Evolutionary conservation across 805 yeast genomes (phyloP).

Genomic region (Yarrowia sp.): DNA sequence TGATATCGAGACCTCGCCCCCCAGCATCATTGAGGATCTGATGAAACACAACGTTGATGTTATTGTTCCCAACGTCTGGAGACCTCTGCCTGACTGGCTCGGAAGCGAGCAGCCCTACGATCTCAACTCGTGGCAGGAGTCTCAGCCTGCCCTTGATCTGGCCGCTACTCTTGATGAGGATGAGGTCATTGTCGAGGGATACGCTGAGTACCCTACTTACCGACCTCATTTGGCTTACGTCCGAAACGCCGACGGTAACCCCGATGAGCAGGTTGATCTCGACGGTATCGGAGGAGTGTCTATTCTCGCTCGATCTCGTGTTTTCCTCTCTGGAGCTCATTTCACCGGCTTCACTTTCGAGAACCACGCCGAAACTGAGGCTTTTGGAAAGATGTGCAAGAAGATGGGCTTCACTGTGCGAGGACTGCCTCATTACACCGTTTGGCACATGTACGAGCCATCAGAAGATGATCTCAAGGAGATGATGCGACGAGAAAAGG

Average conservation of each 20-base stretch:
- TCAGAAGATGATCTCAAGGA: conserved; percentile 87
- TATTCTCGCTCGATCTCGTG: conserved; percentile 79
- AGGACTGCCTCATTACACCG: conserved; percentile 93
- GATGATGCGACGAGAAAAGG: conserved; percentile 44
- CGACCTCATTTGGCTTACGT: conserved; percentile 94
- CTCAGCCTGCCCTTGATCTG: conserved; percentile 58
- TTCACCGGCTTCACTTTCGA: conserved; percentile 96
- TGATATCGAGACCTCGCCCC: conserved; percentile 91
- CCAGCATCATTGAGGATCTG: conserved; percentile 81
- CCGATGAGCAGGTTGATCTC: conserved; percentile 77
- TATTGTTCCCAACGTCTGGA: conserved; percentile 98
- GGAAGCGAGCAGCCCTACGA: conserved; percentile 94
- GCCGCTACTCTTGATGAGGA: conserved; percentile 71
- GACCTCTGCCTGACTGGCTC: conserved; percentile 90
- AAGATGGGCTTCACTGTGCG: conserved; percentile 84
- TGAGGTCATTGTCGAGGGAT: conserved; percentile 96
- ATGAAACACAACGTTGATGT: conserved; percentile 93
- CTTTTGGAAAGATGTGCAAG: conserved; percentile 86
- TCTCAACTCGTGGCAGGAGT: conserved; percentile 93
- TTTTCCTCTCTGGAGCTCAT: conserved; percentile 83
- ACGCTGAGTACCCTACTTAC: conserved; percentile 97
- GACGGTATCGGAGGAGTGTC: conserved; percentile 99
- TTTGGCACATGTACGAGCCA: conserved; percentile 99
- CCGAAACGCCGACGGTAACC: conserved; percentile 92
- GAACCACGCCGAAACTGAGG: conserved; percentile 97